Evolutionary conservation across 2,329 filamentous ascomycete species (phyloP).

Genomic region (Teratosphaeria gauchensis): DNA sequence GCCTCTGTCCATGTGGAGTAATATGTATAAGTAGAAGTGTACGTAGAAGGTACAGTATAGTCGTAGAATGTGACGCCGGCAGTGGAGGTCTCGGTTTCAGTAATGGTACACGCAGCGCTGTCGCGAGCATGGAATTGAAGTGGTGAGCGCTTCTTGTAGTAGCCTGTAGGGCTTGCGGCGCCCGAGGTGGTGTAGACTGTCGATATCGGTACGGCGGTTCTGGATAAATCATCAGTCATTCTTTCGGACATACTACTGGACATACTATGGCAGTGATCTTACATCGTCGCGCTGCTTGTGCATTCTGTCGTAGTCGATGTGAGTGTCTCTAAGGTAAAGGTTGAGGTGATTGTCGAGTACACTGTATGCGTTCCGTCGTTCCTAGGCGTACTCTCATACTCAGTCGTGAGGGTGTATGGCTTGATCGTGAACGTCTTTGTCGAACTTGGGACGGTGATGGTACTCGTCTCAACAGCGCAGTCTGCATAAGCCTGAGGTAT

Average conservation of each 20-base stretch:
- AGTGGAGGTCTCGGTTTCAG: constrained; percentile 17
- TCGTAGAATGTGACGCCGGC: constrained; percentile 21
- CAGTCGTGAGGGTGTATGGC: constrained; percentile 12
- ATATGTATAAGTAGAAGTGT: constrained; percentile 20
- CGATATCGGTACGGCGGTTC: constrained; percentile 7
- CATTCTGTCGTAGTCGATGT: constrained; percentile 17
- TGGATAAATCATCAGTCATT: constrained; percentile 4
- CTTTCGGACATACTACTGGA: neutral
- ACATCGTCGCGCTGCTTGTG: constrained; percentile 14
- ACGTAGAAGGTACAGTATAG: constrained; percentile 11
- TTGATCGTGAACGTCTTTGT: constrained; percentile 21
- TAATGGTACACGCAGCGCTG: constrained; percentile 16
- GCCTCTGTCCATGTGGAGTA: constrained; percentile 21
- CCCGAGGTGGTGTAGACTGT: constrained; percentile 16
- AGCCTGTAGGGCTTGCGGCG: constrained; percentile 1
- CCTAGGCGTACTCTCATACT: constrained; percentile 13
- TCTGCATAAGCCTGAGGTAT: constrained; percentile 15
- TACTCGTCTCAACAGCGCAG: constrained; percentile 19
- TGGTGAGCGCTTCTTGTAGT: constrained; percentile 9
- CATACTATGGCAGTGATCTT: constrained; percentile 3
- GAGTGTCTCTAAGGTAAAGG: constrained; percentile 20
- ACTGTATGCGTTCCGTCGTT: constrained; percentile 23
- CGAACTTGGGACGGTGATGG: constrained; percentile 20
- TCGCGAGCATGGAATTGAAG: constrained; percentile 12
- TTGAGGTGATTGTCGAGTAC: constrained; percentile 14